phyloP scores from a whole-genome alignment of 805 yeast species.

The Hanseniaspora occidentalis region DNA sequence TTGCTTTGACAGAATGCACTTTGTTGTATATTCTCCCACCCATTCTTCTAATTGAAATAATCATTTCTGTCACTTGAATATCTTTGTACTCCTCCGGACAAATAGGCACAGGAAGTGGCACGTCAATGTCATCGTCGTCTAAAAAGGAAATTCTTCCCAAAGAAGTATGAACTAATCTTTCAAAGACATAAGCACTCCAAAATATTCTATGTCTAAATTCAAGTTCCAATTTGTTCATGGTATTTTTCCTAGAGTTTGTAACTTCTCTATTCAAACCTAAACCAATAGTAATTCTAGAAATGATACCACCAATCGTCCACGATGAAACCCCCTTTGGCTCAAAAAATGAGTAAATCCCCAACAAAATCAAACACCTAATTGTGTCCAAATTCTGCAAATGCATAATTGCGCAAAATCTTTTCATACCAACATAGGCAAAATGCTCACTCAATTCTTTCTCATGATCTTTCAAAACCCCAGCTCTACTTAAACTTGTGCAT shows the following conservation, averaged over 20 bases:
- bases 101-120: slow-evolving; percentile 29
- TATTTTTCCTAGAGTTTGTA: slow-evolving; percentile 18
- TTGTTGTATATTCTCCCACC: slow-evolving; percentile 35
- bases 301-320: slow-evolving; percentile 40
- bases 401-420: slow-evolving; percentile 27
- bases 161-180: slow-evolving; percentile 34
- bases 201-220: slow-evolving; percentile 35
- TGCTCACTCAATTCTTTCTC: slow-evolving; percentile 28
- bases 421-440: slow-evolving; percentile 31
- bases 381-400: slow-evolving; percentile 29
- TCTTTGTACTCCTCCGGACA: slow-evolving; percentile 31
- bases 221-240: slow-evolving; percentile 23
- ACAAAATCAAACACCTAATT: slow-evolving; percentile 29
- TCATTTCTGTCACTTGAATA: slow-evolving; percentile 28
- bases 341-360: slow-evolving; percentile 39
- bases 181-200: slow-evolving; percentile 39
- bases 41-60: slow-evolving; percentile 32
- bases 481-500: slow-evolving; percentile 35
- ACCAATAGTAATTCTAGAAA: slow-evolving; percentile 32
- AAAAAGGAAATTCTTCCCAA: slow-evolving; percentile 38
- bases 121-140: slow-evolving; percentile 38
- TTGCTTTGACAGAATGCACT: slow-evolving; percentile 34
- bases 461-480: slow-evolving; percentile 26
- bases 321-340: slow-evolving; percentile 37
- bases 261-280: slow-evolving; percentile 34